These are phyloP conservation scores for Neurospora cerealis DNA, from an alignment of 495 filamentous ascomycete genomes.

Conservation along the genomic window DNA sequence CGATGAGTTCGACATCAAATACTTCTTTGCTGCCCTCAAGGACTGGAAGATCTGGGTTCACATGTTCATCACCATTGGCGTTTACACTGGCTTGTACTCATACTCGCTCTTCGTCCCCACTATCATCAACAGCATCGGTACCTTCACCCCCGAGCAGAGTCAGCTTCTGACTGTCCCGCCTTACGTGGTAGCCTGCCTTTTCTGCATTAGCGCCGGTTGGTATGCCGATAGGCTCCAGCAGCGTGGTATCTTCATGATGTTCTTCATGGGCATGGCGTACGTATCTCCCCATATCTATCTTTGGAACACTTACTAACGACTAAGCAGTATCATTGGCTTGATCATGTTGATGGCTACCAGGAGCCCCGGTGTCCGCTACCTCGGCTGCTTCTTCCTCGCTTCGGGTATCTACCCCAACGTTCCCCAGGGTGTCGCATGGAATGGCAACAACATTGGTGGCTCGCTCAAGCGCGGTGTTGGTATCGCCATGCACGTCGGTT, in stretches of 20 bases:
- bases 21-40: slow-evolving; percentile 59
- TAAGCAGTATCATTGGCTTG: slow-evolving; percentile 50
- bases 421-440: slow-evolving; percentile 68
- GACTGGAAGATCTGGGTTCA: slow-evolving; percentile 72
- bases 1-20: slow-evolving; percentile 65
- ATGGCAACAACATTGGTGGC: slow-evolving; percentile 72
- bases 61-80: slow-evolving; percentile 40
- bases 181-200: slow-evolving; percentile 40
- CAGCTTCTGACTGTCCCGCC: slow-evolving; percentile 56
- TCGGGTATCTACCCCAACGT: slow-evolving; percentile 66
- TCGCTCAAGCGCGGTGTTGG: slow-evolving; percentile 71
- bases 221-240: slow-evolving; percentile 42
- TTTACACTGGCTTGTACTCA: slow-evolving; percentile 53
- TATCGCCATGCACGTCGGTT: slow-evolving; percentile 74
- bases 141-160: slow-evolving; percentile 39
- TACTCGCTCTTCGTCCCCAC: slow-evolving; percentile 59
- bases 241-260: slow-evolving; percentile 50
- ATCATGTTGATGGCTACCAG: slow-evolving; percentile 49
- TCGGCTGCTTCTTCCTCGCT: slow-evolving; percentile 58
- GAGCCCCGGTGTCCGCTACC: slow-evolving; percentile 52
- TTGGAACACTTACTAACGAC: not conserved
- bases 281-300: not conserved
- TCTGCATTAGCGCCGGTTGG: slow-evolving; percentile 42
- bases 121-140: slow-evolving; percentile 50
- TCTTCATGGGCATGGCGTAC: slow-evolving; percentile 31